Percentiles rank a stretch among this genome's conserved stretches.
phyloP scores from a whole-genome alignment of 352 stramenopile genomes.

The Globisporangium perplexum region DNA sequence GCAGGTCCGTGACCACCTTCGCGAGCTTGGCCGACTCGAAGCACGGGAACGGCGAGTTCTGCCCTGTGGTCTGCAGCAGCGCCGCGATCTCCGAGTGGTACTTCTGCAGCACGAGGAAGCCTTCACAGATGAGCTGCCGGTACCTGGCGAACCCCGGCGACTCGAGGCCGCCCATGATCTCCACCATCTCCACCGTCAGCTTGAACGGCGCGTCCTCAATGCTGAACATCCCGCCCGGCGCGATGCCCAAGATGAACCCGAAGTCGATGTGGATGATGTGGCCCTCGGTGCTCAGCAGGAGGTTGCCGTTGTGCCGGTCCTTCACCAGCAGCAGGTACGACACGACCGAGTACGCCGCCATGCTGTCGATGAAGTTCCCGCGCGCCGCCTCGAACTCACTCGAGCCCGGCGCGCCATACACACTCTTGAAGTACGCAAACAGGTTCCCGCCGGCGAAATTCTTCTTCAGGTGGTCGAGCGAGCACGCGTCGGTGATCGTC shows the following conservation, averaged over 20 bases:
- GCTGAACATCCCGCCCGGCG: conserved; percentile 95
- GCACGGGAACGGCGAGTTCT: conserved; percentile 94
- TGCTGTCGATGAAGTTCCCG: conserved; percentile 91
- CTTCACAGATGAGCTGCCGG: conserved; percentile 89
- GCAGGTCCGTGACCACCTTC: conserved; percentile 59
- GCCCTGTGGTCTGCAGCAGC: conserved; percentile 93
- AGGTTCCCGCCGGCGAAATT: conserved; percentile 86
- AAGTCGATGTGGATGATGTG: conserved; percentile 99
- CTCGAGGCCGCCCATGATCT: conserved; percentile 91
- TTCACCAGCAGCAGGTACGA: conserved; percentile 97
- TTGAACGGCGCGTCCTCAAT: conserved; percentile 99
- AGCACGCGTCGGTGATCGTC: conserved; percentile 94
- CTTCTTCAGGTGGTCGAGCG: conserved; percentile 95
- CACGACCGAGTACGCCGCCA: conserved; percentile 97
- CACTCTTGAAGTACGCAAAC: conserved; percentile 85
- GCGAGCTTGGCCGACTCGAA: conserved; percentile 74
- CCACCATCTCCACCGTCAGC: conserved; percentile 96
- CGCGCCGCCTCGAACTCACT: conserved; percentile 65
- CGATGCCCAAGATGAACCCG: conserved; percentile 97
- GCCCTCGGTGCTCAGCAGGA: conserved; percentile 94
- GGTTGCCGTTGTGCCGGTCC: conserved; percentile 99
- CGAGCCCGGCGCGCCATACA: conserved; percentile 39
- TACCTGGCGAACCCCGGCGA: conserved; percentile 89
- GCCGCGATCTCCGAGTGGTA: conserved; percentile 92
- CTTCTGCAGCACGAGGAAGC: conserved; percentile 92